Conservation (phyloP, 768 basidiomycete species). For the Naganishia vishniacii region DNA sequence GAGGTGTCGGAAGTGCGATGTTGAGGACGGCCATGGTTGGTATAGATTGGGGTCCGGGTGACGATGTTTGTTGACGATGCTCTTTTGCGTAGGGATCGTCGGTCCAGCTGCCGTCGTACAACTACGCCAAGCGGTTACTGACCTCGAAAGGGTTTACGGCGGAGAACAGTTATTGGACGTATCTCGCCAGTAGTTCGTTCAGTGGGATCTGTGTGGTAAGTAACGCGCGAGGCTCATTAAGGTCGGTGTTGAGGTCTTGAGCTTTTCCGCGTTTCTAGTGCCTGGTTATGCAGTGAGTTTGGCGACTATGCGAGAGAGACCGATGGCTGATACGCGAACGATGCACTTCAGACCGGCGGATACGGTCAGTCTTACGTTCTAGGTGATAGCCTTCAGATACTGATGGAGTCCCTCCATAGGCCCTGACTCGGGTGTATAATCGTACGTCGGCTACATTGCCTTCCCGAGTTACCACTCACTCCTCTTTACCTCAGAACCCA, state of each 20-base stretch:
- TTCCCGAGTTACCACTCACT: neutral
- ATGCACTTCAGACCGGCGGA: conserved; percentile 41
- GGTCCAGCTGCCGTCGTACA: conserved; percentile 94
- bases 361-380: conserved; percentile 26
- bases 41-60: neutral
- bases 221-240: conserved; percentile 31
- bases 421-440: conserved; percentile 91
- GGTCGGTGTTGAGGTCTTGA: too few species aligned
- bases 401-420: conserved; percentile 50
- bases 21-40: conserved; percentile 81
- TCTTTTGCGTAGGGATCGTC: conserved; percentile 46
- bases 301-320: neutral
- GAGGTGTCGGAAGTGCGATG: conserved; percentile 90
- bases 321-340: too few species aligned
- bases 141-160: conserved; percentile 63
- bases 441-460: conserved; percentile 45
- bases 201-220: conserved; percentile 88
- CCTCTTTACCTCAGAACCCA: conserved; percentile 38
- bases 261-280: conserved; percentile 53
- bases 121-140: conserved; percentile 79
- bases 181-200: conserved; percentile 76
- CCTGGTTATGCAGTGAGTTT: conserved; percentile 77
- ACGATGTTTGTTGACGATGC: neutral
- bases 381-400: neutral
- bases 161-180: conserved; percentile 77